phyloP scores from a whole-genome alignment of 148 eudicot genomes.

The Chenopodium formosanum region DNA sequence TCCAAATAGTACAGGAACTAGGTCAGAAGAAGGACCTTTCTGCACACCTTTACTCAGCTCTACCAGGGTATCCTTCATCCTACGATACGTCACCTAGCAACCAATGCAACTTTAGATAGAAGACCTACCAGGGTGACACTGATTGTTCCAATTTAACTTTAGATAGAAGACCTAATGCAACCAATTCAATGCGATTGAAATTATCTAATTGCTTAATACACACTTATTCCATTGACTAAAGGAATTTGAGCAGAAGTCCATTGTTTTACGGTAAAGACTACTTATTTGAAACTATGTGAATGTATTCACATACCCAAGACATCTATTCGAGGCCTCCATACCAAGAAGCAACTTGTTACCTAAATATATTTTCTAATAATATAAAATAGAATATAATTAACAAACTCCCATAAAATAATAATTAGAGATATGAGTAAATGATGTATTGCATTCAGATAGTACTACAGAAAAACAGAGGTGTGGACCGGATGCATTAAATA shows the following conservation, averaged over 20 bases:
- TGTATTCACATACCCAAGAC: background rate
- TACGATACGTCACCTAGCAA: conserved; percentile 80
- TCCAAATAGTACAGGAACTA: conserved; percentile 92
- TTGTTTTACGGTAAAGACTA: background rate
- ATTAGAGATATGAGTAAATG: background rate
- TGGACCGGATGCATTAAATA: background rate
- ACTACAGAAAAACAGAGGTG: background rate
- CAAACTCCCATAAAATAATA: background rate
- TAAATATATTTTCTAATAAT: background rate
- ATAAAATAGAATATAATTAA: background rate
- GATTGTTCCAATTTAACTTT: background rate
- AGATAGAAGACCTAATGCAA: background rate
- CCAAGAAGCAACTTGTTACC: background rate
- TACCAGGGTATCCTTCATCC: conserved; percentile 91
- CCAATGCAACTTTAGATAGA: background rate
- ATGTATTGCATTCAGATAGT: background rate
- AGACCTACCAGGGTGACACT: background rate
- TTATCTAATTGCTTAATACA: background rate
- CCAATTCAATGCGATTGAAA: background rate
- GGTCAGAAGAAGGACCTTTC: conserved; percentile 88
- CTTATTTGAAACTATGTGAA: background rate
- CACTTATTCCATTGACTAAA: background rate
- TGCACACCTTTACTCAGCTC: conserved; percentile 83
- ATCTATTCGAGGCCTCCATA: background rate
- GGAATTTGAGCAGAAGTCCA: background rate